Evolutionary conservation across 495 filamentous ascomycete species (phyloP), one percentile per base, ranked within the genome.

Genomic region (Podospora didyma): DNA sequence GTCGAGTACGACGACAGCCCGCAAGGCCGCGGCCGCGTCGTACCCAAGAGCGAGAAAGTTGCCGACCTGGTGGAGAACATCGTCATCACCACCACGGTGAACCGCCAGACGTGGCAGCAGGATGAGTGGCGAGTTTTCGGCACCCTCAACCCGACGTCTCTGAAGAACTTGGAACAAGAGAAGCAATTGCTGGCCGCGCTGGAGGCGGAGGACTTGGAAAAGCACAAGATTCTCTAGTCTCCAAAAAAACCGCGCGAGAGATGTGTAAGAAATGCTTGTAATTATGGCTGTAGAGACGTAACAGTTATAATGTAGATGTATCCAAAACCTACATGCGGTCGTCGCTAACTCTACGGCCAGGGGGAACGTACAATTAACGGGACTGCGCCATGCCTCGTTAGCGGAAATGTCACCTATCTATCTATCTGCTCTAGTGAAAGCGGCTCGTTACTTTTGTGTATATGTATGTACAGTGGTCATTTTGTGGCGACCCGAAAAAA

Each of bases 121-220:
- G 71, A 69, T 37, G 78, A 79, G 12, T 97, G 92, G 92, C 81
- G 78, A 66, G 65, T 96, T 47, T 89, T 90, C 85, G 91, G 91
- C 22, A 85, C 82, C 35, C 69, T 82, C 37, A 73, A 79, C 58
- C 79, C 86, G 62, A 87, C 82, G 10, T 82, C 77, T 68, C 69
- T 69, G 20, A 76, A 86, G 24, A 71, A 74, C 20, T 69, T 80
- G 49, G 46, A 68, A n/a, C 47, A 16, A 1, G 68, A 70, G 57
- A 55, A 56, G 54, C 21, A 53, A 9, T 19, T 61, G 47, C 5
- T 62, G 3, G 28, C 53, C 24, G 7, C 12, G n/a, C 11, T 64
- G 1, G 54, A 59, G 44, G 19, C 21, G 26, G 48, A 37, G 11
- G 42, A 46, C 4, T 1, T 49, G 20, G 21, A 57, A 37, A 52